Evolutionary conservation across 176 grass and related monocot genomes (phyloP).

Genomic region (Avena eriantha): DNA sequence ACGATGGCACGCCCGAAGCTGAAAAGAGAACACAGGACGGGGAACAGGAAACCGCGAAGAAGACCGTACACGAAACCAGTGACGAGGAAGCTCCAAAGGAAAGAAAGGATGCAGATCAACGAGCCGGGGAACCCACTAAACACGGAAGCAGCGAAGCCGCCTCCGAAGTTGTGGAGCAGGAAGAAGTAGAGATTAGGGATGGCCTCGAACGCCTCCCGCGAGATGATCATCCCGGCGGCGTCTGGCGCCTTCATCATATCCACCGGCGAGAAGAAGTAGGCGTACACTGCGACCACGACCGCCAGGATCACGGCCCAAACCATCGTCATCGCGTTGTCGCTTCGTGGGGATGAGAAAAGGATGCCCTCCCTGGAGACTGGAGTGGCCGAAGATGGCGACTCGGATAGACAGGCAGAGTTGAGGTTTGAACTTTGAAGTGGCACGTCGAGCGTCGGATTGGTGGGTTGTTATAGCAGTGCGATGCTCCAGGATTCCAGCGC

Average conservation of each 20-base stretch:
- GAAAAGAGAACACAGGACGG: neutral
- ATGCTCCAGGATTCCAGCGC: neutral
- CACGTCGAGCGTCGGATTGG: neutral
- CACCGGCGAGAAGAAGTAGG: slow-evolving; percentile 1
- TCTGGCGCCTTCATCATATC: neutral
- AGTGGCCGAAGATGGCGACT: neutral
- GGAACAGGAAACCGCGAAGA: neutral
- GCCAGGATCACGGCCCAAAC: neutral
- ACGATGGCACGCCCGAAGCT: neutral
- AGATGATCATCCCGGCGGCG: neutral
- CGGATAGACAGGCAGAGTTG: neutral
- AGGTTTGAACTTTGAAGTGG: neutral
- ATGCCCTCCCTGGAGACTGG: neutral
- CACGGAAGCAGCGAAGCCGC: neutral
- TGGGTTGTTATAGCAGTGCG: neutral
- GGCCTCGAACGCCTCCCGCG: neutral
- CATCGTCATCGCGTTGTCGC: neutral
- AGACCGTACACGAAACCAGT: neutral
- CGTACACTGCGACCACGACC: neutral
- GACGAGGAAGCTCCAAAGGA: neutral
- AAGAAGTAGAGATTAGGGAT: neutral
- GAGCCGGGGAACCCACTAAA: neutral
- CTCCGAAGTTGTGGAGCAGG: neutral
- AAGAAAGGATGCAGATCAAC: neutral
- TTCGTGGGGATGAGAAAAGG: neutral